phyloP scores from a whole-genome alignment of 306 rosid species.

The Cucurbita ficifolia region DNA sequence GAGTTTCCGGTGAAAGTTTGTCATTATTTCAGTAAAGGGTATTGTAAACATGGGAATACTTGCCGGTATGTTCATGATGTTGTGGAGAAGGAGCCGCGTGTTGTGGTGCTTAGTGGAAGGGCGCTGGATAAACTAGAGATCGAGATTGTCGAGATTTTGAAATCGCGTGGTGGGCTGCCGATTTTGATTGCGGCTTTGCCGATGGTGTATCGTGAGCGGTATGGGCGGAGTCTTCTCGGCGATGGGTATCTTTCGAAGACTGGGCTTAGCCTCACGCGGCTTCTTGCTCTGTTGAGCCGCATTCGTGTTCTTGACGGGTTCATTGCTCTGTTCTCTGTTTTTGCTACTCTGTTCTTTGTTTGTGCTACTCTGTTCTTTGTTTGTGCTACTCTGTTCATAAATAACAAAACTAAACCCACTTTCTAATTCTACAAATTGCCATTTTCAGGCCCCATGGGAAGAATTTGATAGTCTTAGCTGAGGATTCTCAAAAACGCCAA shows the following conservation, averaged over 20 bases:
- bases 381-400: too few species aligned
- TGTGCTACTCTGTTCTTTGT: too few species aligned
- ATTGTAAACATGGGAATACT: constrained; percentile 30
- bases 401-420: neutral
- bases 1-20: constrained; percentile 27
- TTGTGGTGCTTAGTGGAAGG: constrained; percentile 9
- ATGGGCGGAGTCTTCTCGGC: constrained; percentile 31
- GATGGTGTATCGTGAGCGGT: constrained; percentile 22
- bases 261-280: constrained; percentile 31
- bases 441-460: constrained; percentile 36
- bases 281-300: constrained; percentile 31
- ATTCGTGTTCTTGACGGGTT: constrained; percentile 35
- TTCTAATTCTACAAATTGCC: neutral
- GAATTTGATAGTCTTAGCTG: constrained; percentile 28
- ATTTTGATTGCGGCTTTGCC: constrained; percentile 37
- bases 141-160: constrained; percentile 31
- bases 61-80: constrained; percentile 32
- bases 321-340: neutral
- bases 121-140: constrained; percentile 21
- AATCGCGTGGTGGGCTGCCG: constrained; percentile 24
- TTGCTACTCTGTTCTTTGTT: too few species aligned
- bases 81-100: constrained; percentile 15
- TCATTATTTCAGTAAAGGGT: constrained; percentile 35
- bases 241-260: constrained; percentile 37
- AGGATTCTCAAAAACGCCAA: constrained; percentile 18